These are phyloP conservation scores for Pseudocercospora vitis DNA, from an alignment of 2,329 filamentous ascomycete genomes.

Conservation along the genomic window DNA sequence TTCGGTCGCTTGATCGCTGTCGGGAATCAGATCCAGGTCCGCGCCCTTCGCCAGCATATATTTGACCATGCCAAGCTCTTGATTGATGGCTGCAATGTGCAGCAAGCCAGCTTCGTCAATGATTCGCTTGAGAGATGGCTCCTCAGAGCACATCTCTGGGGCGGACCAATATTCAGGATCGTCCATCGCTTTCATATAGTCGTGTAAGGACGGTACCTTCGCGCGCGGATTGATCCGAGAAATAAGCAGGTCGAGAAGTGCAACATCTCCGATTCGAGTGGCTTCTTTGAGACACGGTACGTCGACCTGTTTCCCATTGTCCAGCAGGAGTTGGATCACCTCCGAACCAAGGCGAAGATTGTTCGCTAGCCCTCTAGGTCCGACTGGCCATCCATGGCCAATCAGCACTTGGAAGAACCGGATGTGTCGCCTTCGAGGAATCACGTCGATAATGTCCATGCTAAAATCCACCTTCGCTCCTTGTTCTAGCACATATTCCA, in stretches of 20 bases:
- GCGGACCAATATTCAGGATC: constrained; percentile 15
- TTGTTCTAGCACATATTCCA: constrained; percentile 10
- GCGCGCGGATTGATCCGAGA: constrained; percentile 14
- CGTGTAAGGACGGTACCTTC: constrained; percentile 15
- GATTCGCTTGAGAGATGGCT: constrained; percentile 14
- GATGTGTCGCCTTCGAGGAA: constrained; percentile 5
- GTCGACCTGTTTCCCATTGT: constrained; percentile 7
- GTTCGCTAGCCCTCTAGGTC: constrained; percentile 15
- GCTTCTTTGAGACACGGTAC: constrained; percentile 19
- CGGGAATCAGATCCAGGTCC: constrained; percentile 10
- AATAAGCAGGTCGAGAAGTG: constrained; percentile 13
- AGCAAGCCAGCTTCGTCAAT: constrained; percentile 18
- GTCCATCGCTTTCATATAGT: constrained; percentile 15
- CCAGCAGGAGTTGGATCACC: constrained; percentile 17
- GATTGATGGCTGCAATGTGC: constrained; percentile 16
- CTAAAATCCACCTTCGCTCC: constrained; percentile 10
- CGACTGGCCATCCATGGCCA: constrained; percentile 14
- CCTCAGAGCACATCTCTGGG: constrained; percentile 18
- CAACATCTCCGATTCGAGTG: constrained; percentile 12
- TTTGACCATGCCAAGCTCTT: constrained; percentile 15
- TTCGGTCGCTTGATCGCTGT: constrained; percentile 8
- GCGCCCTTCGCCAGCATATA: constrained; percentile 14
- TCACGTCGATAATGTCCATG: constrained; percentile 11
- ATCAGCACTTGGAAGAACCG: constrained; percentile 12
- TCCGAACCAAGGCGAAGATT: constrained; percentile 15